These are phyloP conservation scores for Debaryomyces sp. DNA, from an alignment of 1,139 yeast genomes.

Conservation along the genomic window DNA sequence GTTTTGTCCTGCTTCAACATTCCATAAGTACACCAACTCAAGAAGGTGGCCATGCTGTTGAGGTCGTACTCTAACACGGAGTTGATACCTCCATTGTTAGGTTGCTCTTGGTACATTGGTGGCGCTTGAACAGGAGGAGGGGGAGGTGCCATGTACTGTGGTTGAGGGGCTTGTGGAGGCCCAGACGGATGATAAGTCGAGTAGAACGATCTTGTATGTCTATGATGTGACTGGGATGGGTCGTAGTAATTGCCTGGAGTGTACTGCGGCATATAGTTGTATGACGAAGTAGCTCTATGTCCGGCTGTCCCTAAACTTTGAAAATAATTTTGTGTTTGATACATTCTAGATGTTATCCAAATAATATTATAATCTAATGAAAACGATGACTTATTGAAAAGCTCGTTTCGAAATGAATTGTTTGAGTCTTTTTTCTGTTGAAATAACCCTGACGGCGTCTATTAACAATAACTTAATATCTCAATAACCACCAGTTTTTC, in stretches of 20 bases:
- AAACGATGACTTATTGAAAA: conserved; percentile 47
- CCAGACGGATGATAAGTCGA: conserved; percentile 15
- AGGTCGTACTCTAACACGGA: conserved; percentile 79
- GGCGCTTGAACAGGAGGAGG: conserved; percentile 17
- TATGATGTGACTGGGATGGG: conserved; percentile 9
- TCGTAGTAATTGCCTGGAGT: conserved; percentile 12
- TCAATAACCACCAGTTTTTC: conserved; percentile 7
- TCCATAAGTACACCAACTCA: conserved; percentile 67
- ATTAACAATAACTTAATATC: conserved; percentile 12
- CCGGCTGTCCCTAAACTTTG: conserved; percentile 41
- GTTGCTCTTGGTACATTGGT: conserved; percentile 18
- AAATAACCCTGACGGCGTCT: conserved; percentile 1
- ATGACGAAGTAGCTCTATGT: conserved; percentile 38
- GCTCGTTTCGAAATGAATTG: conserved; percentile 28
- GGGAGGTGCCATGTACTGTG: conserved; percentile 9
- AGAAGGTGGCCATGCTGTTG: conserved; percentile 74
- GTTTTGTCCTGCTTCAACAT: conserved; percentile 52
- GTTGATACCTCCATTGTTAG: conserved; percentile 72
- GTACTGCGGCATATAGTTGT: conserved; percentile 27
- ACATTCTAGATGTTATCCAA: conserved; percentile 16
- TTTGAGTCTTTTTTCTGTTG: conserved; percentile 2
- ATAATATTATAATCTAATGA: conserved; percentile 6
- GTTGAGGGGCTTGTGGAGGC: conserved; percentile 17
- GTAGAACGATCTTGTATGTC: conserved; percentile 16
- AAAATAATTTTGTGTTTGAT: conserved; percentile 23